phyloP scores from a whole-genome alignment of 2,329 filamentous ascomycete species.

The Sporothrix euskadiensis region DNA sequence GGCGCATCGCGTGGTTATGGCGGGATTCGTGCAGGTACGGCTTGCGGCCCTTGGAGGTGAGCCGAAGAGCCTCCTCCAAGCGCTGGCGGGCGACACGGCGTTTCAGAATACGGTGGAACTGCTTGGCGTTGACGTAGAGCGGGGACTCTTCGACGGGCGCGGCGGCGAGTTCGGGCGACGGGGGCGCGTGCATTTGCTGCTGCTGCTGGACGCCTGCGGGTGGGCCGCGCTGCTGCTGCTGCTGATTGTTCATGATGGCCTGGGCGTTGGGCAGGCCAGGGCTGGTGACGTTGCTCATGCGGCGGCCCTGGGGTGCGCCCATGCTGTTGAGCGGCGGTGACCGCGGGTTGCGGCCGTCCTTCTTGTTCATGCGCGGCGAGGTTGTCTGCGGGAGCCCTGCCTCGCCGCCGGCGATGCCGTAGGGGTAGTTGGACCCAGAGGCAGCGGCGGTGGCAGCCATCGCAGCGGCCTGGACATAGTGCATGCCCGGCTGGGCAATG shows the following conservation, averaged over 20 bases:
- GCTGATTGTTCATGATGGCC: slow-evolving; percentile 71
- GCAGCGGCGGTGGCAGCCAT: slow-evolving; percentile 92
- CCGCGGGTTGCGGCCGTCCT: slow-evolving; percentile 69
- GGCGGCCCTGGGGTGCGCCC: slow-evolving; percentile 53
- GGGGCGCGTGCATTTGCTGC: slow-evolving; percentile 67
- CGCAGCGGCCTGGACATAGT: slow-evolving; percentile 88
- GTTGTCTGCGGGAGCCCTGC: slow-evolving; percentile 66
- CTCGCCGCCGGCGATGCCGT: slow-evolving; percentile 68
- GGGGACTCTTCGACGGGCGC: slow-evolving; percentile 82
- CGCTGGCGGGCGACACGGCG: slow-evolving; percentile 88
- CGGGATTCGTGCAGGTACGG: slow-evolving; percentile 96
- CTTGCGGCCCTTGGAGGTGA: slow-evolving; percentile 94
- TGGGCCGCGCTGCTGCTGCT: slow-evolving; percentile 44
- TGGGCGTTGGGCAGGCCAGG: slow-evolving; percentile 73
- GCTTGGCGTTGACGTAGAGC: slow-evolving; percentile 96
- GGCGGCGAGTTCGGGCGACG: slow-evolving; percentile 77
- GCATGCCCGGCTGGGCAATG: slow-evolving; percentile 72
- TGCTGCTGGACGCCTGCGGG: slow-evolving; percentile 59
- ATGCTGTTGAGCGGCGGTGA: slow-evolving; percentile 73
- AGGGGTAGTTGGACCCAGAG: slow-evolving; percentile 75
- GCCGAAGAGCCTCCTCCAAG: slow-evolving; percentile 84
- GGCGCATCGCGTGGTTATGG: slow-evolving; percentile 97
- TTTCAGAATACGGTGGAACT: slow-evolving; percentile 97
- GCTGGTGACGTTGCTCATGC: slow-evolving; percentile 76
- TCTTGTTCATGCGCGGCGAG: slow-evolving; percentile 79